These are phyloP conservation scores for Leccinellum luteum DNA, from an alignment of 768 basidiomycete genomes.

Conservation along the genomic window DNA sequence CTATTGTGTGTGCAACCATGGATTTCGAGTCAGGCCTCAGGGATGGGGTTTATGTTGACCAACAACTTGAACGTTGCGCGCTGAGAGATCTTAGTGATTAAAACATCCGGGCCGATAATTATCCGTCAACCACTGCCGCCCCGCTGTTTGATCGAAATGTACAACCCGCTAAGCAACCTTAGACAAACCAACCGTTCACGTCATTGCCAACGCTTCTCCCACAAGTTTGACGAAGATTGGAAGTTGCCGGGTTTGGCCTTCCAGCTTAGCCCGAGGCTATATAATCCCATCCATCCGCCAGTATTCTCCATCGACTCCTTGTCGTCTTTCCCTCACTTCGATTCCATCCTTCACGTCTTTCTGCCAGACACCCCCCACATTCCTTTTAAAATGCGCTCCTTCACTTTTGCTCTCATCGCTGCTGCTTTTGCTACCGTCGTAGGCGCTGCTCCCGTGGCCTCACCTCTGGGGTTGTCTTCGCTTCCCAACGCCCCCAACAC, in stretches of 20 bases:
- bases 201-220: neutral
- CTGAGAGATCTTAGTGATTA: too few relatives aligned
- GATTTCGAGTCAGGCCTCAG: too few relatives aligned
- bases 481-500: neutral
- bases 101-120: neutral
- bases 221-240: neutral
- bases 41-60: neutral
- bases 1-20: too few relatives aligned
- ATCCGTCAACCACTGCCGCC: neutral
- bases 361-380: constrained; percentile 23
- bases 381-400: constrained; percentile 40
- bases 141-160: too few relatives aligned
- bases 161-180: too few relatives aligned
- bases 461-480: neutral
- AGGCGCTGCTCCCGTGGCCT: constrained; percentile 20
- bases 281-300: neutral
- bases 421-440: constrained; percentile 31
- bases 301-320: constrained; percentile 15
- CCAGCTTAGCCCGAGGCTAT: neutral
- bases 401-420: constrained; percentile 25
- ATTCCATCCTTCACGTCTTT: constrained; percentile 1
- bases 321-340: constrained; percentile 13
- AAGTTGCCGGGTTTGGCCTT: neutral
- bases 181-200: neutral
- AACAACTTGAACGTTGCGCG: neutral